Base-by-base conservation (phyloP, 2,329 filamentous ascomycete species). In the Ophiognomonia clavigignenti-juglandacearum region DNA sequence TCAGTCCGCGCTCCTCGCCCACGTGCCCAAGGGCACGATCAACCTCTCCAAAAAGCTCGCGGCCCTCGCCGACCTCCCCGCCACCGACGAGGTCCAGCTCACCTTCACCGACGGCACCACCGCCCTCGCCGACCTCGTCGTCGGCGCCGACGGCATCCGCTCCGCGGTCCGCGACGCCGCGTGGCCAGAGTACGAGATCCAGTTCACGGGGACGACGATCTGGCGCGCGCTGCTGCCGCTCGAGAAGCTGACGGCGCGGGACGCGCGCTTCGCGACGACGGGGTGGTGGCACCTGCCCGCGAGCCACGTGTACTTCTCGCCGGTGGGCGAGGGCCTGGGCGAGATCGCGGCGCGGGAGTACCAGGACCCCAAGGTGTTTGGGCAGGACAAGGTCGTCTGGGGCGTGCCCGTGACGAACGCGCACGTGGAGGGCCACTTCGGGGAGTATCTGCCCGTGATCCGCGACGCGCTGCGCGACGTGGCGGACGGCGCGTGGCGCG, bases 121-220 rank as follows among this genome's bases (percentile, higher is more conserved):
- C 1, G 66, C 65, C 3, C 57, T 64, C 14, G 66, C 66, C 3
- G 73, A 76, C 51, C 56, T 78, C 0, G 64, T 78, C 1, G 65
- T 79, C 2, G 75, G 74, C 0, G 75, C 72, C 4, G 73, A 79
- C 54, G 73, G 75, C 3, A 77, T 77, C 43, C 67, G 72, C 47
- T 76, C 73, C 4, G 68, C 73, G 6, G 49, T 49, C 6, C 49
- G 49, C 8, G 49, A 49, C 45, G n/a, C 22, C 23, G 49, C 49
- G 8, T 51, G 45, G 45, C 38, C 45, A 6, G 42, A 49, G 34
- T 51, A 62, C 45, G 51, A 57, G 32, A 58, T 59, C 29, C 55
- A 56, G 24, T 60, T 59, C 41, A 57, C 62, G 26, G 72, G 72
- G 1, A 74, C 67, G 2, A 74, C 68, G 2, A 73, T 74, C 38